A percentile compares a stretch with the other conserved stretches of the same genome.
These are phyloP conservation scores for Arthrobotrys sphaeroides DNA, from an alignment of 2,329 filamentous ascomycete genomes.

Conservation along the genomic window DNA sequence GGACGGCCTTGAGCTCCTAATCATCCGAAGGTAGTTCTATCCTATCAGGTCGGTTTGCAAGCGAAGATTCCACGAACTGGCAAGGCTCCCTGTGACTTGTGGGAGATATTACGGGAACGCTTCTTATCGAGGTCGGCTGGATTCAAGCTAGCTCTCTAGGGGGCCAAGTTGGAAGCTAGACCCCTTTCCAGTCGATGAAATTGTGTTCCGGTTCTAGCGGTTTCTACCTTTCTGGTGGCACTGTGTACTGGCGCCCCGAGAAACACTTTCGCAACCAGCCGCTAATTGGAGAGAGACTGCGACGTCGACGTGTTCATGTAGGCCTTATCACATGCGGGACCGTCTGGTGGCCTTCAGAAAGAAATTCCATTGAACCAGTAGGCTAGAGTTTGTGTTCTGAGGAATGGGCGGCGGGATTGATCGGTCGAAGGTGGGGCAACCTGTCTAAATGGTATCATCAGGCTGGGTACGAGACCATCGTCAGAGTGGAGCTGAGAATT, in stretches of 20 bases:
- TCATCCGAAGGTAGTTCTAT: not conserved
- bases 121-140: not conserved
- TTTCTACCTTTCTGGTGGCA: conserved; percentile 7
- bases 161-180: not conserved
- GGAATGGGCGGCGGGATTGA: not conserved
- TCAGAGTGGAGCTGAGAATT: not conserved
- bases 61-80: conserved; percentile 15
- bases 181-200: not conserved
- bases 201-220: not conserved
- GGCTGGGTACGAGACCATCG: too few species aligned
- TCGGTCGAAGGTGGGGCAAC: conserved; percentile 5
- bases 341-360: not conserved
- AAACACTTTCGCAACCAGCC: conserved; percentile 10
- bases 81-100: not conserved
- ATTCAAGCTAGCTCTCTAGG: not conserved
- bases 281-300: not conserved
- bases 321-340: conserved; percentile 12
- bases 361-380: not conserved
- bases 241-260: not conserved
- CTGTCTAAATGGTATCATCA: too few species aligned
- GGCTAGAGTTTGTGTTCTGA: not conserved
- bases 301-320: not conserved
- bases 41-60: conserved; percentile 25
- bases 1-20: not conserved
- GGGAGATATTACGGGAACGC: not conserved